Percentiles rank a stretch among this genome's conserved stretches.
phyloP scores from a whole-genome alignment of 305 asterid species.

The Solanum chacoense region DNA sequence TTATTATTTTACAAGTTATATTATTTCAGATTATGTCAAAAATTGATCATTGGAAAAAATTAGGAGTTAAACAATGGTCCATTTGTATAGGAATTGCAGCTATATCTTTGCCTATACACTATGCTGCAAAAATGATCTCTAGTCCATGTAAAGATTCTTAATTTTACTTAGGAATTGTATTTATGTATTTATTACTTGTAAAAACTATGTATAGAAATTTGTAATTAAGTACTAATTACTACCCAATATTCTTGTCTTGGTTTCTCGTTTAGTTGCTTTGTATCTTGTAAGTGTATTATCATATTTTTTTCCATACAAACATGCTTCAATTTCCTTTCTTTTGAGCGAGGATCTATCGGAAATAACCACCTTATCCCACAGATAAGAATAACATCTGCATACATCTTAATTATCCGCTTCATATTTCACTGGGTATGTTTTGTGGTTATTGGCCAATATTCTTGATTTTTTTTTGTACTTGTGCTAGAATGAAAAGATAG shows the following conservation, averaged over 20 bases:
- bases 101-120: constrained; percentile 14
- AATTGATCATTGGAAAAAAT: constrained; percentile 11
- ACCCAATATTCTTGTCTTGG: not conserved
- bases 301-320: not conserved
- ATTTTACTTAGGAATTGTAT: not conserved
- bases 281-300: not conserved
- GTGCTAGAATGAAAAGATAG: not conserved
- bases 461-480: not conserved
- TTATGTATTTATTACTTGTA: not conserved
- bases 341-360: fast-evolving
- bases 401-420: not conserved
- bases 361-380: not conserved
- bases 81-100: constrained; percentile 21
- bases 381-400: fast-evolving
- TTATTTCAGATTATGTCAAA: constrained; percentile 16
- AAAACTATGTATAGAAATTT: not conserved
- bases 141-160: not conserved
- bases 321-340: not conserved
- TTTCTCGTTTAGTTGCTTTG: not conserved
- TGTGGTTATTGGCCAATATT: not conserved
- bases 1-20: constrained; percentile 14
- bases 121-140: constrained; percentile 10
- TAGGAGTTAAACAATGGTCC: constrained; percentile 23
- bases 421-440: not conserved
- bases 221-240: not conserved